These are phyloP conservation scores for Picea glauca DNA, from an alignment of 75 land plant species.

Conservation along the genomic window DNA sequence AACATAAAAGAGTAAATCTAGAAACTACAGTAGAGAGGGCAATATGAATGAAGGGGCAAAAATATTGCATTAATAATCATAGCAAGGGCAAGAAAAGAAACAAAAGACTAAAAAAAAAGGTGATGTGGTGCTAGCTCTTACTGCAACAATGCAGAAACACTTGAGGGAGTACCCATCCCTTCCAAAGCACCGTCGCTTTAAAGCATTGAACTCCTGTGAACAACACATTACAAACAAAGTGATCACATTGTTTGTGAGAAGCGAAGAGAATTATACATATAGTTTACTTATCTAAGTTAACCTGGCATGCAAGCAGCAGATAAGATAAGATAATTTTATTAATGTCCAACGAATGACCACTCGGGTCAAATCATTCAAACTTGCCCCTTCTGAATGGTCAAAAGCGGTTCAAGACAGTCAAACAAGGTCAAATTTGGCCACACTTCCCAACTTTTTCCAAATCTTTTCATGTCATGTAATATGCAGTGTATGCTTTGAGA, in stretches of 20 bases:
- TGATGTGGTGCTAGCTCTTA: slow-evolving; percentile 14
- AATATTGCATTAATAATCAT: neutral
- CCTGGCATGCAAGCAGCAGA: neutral
- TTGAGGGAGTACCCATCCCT: slow-evolving; percentile 43
- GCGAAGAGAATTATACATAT: neutral
- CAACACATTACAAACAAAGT: neutral
- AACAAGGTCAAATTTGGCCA: too few relatives aligned
- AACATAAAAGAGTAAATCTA: neutral
- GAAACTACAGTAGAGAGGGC: neutral
- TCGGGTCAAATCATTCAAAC: too few relatives aligned
- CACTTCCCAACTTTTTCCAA: too few relatives aligned
- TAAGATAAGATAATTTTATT: too few relatives aligned
- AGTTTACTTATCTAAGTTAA: neutral
- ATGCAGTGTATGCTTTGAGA: too few relatives aligned
- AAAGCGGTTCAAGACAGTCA: too few relatives aligned
- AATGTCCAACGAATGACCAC: too few relatives aligned
- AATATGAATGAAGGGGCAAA: neutral
- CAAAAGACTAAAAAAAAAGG: neutral
- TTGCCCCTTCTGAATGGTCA: too few relatives aligned
- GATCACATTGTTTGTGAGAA: neutral
- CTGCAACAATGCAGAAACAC: slow-evolving; percentile 61
- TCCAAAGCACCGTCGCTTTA: slow-evolving; percentile 58
- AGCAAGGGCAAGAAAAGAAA: neutral
- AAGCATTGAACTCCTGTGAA: slow-evolving; percentile 68
- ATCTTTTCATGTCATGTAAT: too few relatives aligned